These are phyloP conservation scores for Cudoniella acicularis DNA, from an alignment of 495 filamentous ascomycete species.

Conservation along the genomic window DNA sequence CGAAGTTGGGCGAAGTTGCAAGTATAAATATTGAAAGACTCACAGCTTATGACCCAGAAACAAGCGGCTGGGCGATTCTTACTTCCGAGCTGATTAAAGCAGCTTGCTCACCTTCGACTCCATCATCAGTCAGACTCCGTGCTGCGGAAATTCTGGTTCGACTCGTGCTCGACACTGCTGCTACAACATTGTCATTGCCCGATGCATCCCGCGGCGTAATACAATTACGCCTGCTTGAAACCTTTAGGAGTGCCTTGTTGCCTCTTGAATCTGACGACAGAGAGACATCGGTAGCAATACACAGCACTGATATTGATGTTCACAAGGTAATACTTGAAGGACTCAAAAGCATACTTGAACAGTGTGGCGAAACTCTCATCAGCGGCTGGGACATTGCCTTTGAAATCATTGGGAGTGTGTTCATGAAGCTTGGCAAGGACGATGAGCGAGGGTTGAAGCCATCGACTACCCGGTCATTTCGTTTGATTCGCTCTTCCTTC, in stretches of 20 bases:
- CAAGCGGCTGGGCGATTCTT: constrained; percentile 73
- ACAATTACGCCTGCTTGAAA: constrained; percentile 66
- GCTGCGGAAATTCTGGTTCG: constrained; percentile 72
- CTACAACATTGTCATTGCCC: constrained; percentile 43
- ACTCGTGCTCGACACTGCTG: constrained; percentile 64
- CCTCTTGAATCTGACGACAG: constrained; percentile 41
- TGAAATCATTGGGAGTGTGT: constrained; percentile 79
- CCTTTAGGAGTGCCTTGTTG: constrained; percentile 56
- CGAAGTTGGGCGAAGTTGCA: constrained; percentile 75
- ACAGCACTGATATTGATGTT: constrained; percentile 68
- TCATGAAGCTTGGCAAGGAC: constrained; percentile 43
- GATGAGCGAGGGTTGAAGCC: constrained; percentile 19
- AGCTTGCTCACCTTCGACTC: constrained; percentile 49
- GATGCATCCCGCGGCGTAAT: constrained; percentile 50
- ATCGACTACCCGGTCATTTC: constrained; percentile 58
- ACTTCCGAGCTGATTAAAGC: constrained; percentile 63
- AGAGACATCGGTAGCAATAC: constrained; percentile 45
- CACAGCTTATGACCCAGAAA: constrained; percentile 55
- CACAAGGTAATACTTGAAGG: constrained; percentile 80
- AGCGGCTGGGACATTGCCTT: constrained; percentile 84
- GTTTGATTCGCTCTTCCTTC: constrained; percentile 80
- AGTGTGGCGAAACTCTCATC: constrained; percentile 78
- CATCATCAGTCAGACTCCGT: constrained; percentile 61
- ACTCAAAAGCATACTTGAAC: constrained; percentile 77
- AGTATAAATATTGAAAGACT: constrained; percentile 76